Evolutionary conservation across 202 grass and related monocot species (phyloP), one percentile per base, ranked within the genome.

Genomic region (Carex sylvatica): DNA sequence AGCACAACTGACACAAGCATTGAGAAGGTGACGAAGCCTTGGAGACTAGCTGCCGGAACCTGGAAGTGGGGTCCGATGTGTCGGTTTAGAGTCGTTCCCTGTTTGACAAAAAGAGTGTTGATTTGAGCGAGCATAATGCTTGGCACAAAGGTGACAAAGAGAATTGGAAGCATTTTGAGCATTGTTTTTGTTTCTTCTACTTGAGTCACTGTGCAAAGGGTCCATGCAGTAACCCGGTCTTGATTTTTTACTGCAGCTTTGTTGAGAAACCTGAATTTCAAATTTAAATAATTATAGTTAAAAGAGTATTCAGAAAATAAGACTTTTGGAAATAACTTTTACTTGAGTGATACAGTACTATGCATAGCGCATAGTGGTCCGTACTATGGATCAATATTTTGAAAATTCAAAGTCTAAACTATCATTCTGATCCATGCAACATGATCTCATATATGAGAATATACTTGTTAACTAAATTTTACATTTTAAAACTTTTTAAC

Each of bases 121-220:
- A 84, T 80, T 85, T 95, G 95, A 51, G 95, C 95, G 16, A 88
- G n/a, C 89, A 88, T 90, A 9, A 86, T 88, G 70, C 84, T 83
- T 7, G 95, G 92, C 31, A 98, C 82, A 83, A 98, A 88, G 14
- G 92, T 93, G 26, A 90, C 77, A 6, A 73, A 53, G 16, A 98
- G 85, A 64, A 98, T 84, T 6, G 95, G 95, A 0, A 98, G 88
- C 95, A 98, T 93, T 79, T 92, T 91, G 5, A 98, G 82, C 65
- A 98, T 98, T 84, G 65, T 74, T 79, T 98, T 98, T 30, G 95
- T 98, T 89, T 95, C 90, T 88, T 98, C 95, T 58, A 95, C 89
- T 83, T 95, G 86, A 49, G 95, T 98, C 52, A 95, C 95, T 70
- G 92, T 93, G 95, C 92, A 87, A 8, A 98, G 80, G 60, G 73